Conservation (phyloP, 2,329 filamentous ascomycete genomes). For the Aspergillus glaucus region DNA sequence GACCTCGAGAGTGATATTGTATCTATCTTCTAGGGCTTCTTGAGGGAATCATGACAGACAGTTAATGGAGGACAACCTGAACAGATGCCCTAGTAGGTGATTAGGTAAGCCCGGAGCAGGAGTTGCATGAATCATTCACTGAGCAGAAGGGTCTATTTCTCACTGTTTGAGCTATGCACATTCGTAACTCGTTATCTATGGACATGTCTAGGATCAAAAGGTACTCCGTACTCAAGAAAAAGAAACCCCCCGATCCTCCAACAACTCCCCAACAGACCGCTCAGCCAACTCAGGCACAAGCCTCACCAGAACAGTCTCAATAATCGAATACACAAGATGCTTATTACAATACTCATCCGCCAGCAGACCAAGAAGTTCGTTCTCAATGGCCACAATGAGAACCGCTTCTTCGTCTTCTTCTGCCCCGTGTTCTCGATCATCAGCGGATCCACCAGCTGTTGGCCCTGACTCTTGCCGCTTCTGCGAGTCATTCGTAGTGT, state of each 20-base stretch:
- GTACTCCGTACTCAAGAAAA: constrained; percentile 6
- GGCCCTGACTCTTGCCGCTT: background rate
- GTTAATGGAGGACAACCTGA: no score
- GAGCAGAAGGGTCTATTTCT: no score
- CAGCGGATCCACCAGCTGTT: background rate
- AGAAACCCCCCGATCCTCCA: constrained; percentile 60
- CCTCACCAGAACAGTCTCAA: constrained; percentile 76
- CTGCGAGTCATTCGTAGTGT: background rate
- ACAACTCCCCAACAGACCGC: constrained; percentile 63
- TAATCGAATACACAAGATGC: constrained; percentile 73
- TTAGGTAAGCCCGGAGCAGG: no score
- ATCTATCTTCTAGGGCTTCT: no score
- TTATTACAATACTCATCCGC: constrained; percentile 86
- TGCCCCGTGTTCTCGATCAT: constrained; percentile 6
- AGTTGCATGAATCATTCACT: no score
- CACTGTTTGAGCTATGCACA: no score
- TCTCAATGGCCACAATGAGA: constrained; percentile 55
- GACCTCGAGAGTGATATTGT: no score
- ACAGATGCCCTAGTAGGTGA: no score
- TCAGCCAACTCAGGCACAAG: constrained; percentile 78
- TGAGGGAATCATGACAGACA: no score
- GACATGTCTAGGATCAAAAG: background rate
- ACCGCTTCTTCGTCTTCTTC: constrained; percentile 34
- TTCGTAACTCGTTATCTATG: no score
- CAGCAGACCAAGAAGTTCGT: constrained; percentile 64